These are phyloP conservation scores for Aspergillus sp. DNA, from an alignment of 2,329 filamentous ascomycete species.

Conservation along the genomic window DNA sequence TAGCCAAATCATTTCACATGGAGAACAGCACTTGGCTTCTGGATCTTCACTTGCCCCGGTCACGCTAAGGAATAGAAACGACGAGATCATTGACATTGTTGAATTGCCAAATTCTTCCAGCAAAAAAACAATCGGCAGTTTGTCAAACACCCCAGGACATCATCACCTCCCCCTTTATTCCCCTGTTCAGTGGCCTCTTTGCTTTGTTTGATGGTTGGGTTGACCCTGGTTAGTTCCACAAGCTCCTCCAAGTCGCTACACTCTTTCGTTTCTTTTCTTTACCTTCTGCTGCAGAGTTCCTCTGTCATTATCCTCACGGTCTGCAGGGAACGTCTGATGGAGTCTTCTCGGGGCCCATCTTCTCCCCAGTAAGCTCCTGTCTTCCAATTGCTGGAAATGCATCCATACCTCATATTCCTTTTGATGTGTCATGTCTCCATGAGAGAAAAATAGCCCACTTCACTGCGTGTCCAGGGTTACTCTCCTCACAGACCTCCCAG, in stretches of 20 bases:
- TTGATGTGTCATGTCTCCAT: neutral
- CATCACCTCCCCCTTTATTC: neutral
- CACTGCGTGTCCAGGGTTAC: constrained; percentile 20
- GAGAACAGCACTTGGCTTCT: neutral
- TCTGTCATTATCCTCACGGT: neutral
- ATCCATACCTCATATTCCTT: constrained; percentile 7
- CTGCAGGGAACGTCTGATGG: neutral
- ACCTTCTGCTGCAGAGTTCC: neutral
- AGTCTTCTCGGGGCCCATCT: neutral
- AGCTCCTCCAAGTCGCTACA: neutral
- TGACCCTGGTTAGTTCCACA: constrained; percentile 14
- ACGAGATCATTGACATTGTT: no score
- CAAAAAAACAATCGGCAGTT: neutral
- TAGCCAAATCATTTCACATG: neutral
- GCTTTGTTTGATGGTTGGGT: constrained; percentile 12
- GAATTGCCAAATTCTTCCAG: neutral
- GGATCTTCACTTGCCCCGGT: neutral
- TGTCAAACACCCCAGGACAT: neutral
- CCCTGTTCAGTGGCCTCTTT: neutral
- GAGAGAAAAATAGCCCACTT: neutral
- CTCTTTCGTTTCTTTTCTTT: neutral
- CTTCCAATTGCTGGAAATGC: neutral
- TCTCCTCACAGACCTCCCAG: constrained; percentile 13
- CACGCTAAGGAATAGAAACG: no score
- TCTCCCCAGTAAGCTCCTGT: neutral